Evolutionary conservation across 768 basidiomycete genomes (phyloP).

Genomic region (Lentinula raphanica): DNA sequence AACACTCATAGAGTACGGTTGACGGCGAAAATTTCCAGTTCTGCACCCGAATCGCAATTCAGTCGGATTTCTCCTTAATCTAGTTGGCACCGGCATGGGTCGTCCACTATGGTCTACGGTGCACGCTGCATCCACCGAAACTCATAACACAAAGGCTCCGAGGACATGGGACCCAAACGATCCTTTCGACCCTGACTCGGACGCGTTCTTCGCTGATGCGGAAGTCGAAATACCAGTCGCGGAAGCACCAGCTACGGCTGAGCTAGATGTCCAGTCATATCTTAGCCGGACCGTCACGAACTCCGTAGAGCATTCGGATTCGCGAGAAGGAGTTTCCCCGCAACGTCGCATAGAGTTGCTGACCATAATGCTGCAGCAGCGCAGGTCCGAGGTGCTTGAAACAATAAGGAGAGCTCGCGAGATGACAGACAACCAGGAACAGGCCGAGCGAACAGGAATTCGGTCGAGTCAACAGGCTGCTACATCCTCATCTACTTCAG

Average conservation of each 20-base stretch:
- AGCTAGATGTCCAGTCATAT: neutral
- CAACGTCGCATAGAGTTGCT: neutral
- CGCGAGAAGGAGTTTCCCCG: neutral
- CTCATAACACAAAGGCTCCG: neutral
- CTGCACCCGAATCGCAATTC: neutral
- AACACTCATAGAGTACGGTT: too few relatives aligned
- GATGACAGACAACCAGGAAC: neutral
- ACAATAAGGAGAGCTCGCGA: neutral
- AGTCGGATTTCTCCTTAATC: neutral
- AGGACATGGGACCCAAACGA: neutral
- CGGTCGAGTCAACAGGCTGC: neutral
- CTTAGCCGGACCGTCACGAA: neutral
- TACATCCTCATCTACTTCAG: neutral
- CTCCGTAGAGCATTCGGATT: neutral
- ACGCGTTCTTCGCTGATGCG: neutral
- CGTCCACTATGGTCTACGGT: slow-evolving; percentile 2
- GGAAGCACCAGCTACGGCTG: neutral
- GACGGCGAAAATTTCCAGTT: too few relatives aligned
- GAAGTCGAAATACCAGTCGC: neutral
- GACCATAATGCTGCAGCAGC: neutral
- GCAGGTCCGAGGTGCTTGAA: neutral
- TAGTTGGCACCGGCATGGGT: neutral
- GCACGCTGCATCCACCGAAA: neutral
- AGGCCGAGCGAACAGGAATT: neutral
- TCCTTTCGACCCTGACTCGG: neutral